These are phyloP conservation scores for Pseudogymnoascus sp. DNA, from an alignment of 2,329 filamentous ascomycete genomes.

Conservation along the genomic window DNA sequence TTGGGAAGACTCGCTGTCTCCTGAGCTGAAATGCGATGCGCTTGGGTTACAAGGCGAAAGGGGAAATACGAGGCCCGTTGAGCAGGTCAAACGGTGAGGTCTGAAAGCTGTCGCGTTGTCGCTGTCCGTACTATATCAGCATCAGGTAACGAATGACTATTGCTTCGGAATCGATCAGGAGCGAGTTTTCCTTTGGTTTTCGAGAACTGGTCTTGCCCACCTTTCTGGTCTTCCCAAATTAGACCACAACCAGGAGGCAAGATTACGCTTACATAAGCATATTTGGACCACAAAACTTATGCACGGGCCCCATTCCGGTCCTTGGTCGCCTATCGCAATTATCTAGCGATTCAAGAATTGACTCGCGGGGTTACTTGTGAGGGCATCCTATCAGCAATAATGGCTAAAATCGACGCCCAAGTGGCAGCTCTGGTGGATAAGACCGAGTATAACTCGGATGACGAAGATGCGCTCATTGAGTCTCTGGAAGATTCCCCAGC, in stretches of 20 bases:
- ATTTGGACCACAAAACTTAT: background rate
- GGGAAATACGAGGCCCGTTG: slow-evolving; percentile 1
- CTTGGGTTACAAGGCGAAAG: background rate
- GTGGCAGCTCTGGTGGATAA: slow-evolving; percentile 42
- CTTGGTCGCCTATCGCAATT: slow-evolving; percentile 5
- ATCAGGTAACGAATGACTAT: background rate
- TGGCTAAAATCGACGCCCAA: slow-evolving; percentile 41
- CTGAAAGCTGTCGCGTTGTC: slow-evolving; percentile 2
- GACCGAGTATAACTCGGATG: slow-evolving; percentile 32
- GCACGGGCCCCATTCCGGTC: background rate
- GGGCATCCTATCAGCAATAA: slow-evolving; percentile 20
- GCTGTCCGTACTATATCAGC: background rate
- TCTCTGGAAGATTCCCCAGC: slow-evolving; percentile 46
- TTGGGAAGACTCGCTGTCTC: background rate
- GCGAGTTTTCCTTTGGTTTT: slow-evolving; percentile 6
- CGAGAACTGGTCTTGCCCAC: background rate
- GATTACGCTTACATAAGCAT: slow-evolving; percentile 3
- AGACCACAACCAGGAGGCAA: slow-evolving; percentile 6
- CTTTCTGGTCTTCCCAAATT: slow-evolving; percentile 8
- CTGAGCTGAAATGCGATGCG: background rate
- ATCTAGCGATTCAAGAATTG: slow-evolving; percentile 4
- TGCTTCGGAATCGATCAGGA: background rate
- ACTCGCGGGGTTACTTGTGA: background rate
- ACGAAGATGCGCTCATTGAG: slow-evolving; percentile 52
- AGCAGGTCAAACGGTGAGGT: slow-evolving; percentile 4